A percentile compares a stretch with the other conserved stretches of the same genome.
These are phyloP conservation scores for Hygrocybe punicea DNA, from an alignment of 768 basidiomycete genomes.

Conservation along the genomic window DNA sequence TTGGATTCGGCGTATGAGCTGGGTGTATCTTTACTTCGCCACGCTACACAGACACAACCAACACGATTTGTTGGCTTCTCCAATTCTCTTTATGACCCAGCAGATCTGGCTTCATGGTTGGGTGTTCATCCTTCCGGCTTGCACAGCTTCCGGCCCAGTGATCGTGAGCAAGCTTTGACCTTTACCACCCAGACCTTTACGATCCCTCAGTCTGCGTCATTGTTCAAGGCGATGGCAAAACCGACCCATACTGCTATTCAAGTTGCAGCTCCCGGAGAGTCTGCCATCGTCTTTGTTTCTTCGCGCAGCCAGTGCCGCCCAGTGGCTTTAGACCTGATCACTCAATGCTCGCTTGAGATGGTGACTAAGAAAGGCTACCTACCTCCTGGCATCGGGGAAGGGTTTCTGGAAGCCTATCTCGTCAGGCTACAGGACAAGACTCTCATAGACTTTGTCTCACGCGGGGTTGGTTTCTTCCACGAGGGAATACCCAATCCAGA, in stretches of 20 bases:
- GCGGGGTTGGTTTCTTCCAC: conserved; percentile 87
- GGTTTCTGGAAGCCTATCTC: conserved; percentile 58
- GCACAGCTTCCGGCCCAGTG: conserved; percentile 75
- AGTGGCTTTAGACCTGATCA: conserved; percentile 81
- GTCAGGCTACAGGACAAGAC: conserved; percentile 56
- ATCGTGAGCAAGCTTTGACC: conserved; percentile 76
- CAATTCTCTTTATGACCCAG: conserved; percentile 74
- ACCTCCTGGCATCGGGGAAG: conserved; percentile 44
- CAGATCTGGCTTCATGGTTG: conserved; percentile 82
- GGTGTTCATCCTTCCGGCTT: conserved; percentile 58
- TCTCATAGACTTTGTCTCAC: conserved; percentile 69
- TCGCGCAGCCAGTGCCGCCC: conserved; percentile 71
- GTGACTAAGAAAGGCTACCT: conserved; percentile 69
- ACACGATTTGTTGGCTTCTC: conserved; percentile 77
- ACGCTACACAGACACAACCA: conserved; percentile 55
- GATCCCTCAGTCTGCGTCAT: conserved; percentile 78
- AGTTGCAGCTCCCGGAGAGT: conserved; percentile 40
- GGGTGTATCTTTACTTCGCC: conserved; percentile 66
- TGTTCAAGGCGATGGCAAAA: conserved; percentile 90
- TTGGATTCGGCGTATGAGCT: conserved; percentile 82
- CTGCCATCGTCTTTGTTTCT: conserved; percentile 83
- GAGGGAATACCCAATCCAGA: conserved; percentile 66
- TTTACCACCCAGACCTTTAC: conserved; percentile 74
- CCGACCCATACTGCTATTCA: conserved; percentile 79
- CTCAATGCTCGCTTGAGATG: conserved; percentile 76